These are phyloP conservation scores for Leccinum proximum DNA, from an alignment of 1,284 basidiomycete species.

Conservation along the genomic window DNA sequence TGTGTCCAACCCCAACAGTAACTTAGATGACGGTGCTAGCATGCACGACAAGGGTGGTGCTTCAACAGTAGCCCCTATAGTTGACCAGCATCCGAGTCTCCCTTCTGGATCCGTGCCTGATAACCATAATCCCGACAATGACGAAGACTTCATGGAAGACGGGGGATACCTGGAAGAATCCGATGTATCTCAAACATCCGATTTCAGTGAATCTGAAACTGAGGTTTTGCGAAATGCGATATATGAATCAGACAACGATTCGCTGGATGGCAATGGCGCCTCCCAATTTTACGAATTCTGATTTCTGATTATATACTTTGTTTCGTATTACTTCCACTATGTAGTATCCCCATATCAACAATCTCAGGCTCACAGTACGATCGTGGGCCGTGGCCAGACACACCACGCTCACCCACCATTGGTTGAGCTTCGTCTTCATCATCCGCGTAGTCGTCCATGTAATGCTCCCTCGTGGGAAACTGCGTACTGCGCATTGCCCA, in stretches of 20 bases:
- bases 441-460: too few relatives aligned
- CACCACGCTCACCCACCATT: too few relatives aligned
- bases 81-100: background rate
- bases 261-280: background rate
- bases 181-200: background rate
- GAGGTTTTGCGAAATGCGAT: background rate
- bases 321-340: too few relatives aligned
- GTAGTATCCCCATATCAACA: too few relatives aligned
- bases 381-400: too few relatives aligned
- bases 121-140: background rate
- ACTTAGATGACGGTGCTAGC: background rate
- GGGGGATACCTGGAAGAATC: constrained; percentile 1
- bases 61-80: background rate
- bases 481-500: too few relatives aligned
- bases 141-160: background rate
- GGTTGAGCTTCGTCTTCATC: too few relatives aligned
- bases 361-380: too few relatives aligned
- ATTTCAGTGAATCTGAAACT: background rate
- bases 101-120: background rate
- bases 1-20: background rate
- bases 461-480: too few relatives aligned
- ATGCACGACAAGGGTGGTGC: background rate
- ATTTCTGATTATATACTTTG: background rate
- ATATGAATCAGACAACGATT: background rate
- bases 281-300: background rate